A percentile compares a stretch with the other conserved stretches of the same genome.
Evolutionary conservation across 2,329 filamentous ascomycete species (phyloP).

Genomic region (Periconia macrospinosa): DNA sequence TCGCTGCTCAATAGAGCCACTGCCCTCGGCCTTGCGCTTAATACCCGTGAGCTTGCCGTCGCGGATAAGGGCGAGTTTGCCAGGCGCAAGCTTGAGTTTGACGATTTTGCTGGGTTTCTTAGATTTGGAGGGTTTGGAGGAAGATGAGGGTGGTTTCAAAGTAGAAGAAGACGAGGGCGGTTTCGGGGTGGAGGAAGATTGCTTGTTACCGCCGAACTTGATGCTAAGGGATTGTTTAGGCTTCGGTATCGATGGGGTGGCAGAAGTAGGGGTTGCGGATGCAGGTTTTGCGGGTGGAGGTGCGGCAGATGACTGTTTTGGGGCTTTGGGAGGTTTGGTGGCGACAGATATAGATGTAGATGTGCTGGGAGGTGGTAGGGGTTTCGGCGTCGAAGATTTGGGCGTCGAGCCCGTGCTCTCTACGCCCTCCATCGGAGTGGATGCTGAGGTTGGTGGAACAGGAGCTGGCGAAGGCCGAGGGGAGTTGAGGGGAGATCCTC

Average conservation of each 20-base stretch:
- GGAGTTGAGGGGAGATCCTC: not conserved
- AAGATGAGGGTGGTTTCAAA: too few species aligned
- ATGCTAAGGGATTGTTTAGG: constrained; percentile 21
- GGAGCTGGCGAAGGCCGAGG: constrained; percentile 1
- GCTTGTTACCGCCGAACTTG: constrained; percentile 20
- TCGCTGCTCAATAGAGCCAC: constrained; percentile 17
- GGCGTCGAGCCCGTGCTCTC: constrained; percentile 11
- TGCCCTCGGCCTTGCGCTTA: constrained; percentile 22
- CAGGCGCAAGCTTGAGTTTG: constrained; percentile 23
- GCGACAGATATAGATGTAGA: not conserved
- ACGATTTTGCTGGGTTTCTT: constrained; percentile 31
- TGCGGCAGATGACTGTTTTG: not conserved
- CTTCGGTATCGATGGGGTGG: constrained; percentile 7
- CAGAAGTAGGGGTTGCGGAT: not conserved
- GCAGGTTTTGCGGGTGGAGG: constrained; percentile 4
- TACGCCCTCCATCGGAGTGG: constrained; percentile 18
- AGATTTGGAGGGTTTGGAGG: constrained; percentile 10
- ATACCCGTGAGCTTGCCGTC: constrained; percentile 17
- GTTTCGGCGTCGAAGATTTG: constrained; percentile 10
- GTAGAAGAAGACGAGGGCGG: constrained; percentile 11
- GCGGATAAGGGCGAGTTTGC: constrained; percentile 9
- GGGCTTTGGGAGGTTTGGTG: not conserved
- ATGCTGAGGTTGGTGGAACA: not conserved
- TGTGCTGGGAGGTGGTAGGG: constrained; percentile 15
- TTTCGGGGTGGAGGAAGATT: constrained; percentile 9